These are phyloP conservation scores for Lactarius quietus DNA, from an alignment of 768 basidiomycete species.

Conservation along the genomic window DNA sequence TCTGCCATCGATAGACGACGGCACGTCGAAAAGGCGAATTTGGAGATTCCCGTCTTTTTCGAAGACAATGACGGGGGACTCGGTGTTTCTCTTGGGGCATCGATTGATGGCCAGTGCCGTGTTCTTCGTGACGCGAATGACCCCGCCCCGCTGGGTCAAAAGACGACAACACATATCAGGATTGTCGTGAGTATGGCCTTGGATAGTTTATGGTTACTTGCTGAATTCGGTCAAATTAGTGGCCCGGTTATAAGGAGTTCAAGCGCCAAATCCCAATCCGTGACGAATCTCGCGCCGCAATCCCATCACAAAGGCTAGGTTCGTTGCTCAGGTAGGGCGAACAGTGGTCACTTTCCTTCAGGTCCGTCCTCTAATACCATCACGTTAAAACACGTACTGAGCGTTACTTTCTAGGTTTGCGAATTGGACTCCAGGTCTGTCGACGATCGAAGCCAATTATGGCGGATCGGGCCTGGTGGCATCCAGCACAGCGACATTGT, in stretches of 20 bases:
- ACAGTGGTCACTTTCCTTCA: background rate
- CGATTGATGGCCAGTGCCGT: background rate
- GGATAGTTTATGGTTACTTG: background rate
- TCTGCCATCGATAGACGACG: background rate
- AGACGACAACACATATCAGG: background rate
- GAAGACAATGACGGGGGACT: background rate
- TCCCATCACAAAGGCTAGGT: background rate
- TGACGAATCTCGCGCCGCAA: background rate
- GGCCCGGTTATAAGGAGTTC: background rate
- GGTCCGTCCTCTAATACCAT: background rate
- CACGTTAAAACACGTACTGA: background rate
- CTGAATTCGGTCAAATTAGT: background rate
- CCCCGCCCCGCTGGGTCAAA: background rate
- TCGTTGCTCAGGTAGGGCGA: background rate
- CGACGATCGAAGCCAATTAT: background rate
- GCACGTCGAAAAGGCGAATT: background rate
- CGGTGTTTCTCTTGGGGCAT: background rate
- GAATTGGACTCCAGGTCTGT: background rate
- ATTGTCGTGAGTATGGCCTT: background rate
- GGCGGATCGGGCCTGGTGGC: background rate
- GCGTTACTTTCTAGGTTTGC: background rate
- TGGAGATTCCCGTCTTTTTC: background rate
- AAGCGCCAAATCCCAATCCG: constrained; percentile 4
- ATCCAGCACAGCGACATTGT: background rate
- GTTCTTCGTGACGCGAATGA: background rate